Evolutionary conservation across 1,139 yeast genomes (phyloP).

Genomic region (Saccharomyces hybrid): DNA sequence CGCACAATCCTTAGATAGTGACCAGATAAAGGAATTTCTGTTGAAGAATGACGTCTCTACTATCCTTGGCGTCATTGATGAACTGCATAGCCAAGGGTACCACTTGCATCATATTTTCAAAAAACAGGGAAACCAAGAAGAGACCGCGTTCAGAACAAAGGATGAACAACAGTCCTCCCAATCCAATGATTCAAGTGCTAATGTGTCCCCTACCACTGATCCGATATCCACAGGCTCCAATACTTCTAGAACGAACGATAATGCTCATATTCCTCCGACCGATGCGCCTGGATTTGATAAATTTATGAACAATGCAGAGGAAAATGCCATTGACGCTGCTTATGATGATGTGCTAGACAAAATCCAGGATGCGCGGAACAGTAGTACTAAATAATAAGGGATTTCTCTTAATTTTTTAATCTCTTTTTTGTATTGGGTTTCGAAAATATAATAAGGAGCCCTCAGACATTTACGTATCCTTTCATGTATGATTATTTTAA

Average conservation of each 20-base stretch:
- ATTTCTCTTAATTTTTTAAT: not conserved
- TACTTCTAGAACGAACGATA: not conserved
- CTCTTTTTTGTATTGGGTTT: not conserved
- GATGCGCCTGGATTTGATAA: conserved; percentile 8
- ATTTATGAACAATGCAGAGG: conserved; percentile 17
- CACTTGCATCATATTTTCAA: conserved; percentile 46
- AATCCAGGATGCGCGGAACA: conserved; percentile 34
- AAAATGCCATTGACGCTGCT: conserved; percentile 39
- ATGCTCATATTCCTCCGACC: conserved; percentile 4
- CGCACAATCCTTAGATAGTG: conserved; percentile 39
- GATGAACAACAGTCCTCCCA: not conserved
- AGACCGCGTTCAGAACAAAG: not conserved
- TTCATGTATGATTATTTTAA: not conserved
- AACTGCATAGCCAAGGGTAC: conserved; percentile 46
- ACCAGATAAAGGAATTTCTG: conserved; percentile 45
- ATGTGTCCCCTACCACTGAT: not conserved
- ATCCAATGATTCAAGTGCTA: not conserved
- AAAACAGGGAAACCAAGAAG: conserved; percentile 16
- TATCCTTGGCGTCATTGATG: conserved; percentile 43
- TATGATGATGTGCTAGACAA: conserved; percentile 46
- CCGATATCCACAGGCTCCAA: not conserved
- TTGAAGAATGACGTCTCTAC: conserved; percentile 47
- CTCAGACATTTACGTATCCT: not conserved
- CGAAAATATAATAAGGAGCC: not conserved
- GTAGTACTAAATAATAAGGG: conserved; percentile 7